Evolutionary conservation across 2,329 filamentous ascomycete genomes (phyloP).

Genomic region (Endocalyx cinctus): DNA sequence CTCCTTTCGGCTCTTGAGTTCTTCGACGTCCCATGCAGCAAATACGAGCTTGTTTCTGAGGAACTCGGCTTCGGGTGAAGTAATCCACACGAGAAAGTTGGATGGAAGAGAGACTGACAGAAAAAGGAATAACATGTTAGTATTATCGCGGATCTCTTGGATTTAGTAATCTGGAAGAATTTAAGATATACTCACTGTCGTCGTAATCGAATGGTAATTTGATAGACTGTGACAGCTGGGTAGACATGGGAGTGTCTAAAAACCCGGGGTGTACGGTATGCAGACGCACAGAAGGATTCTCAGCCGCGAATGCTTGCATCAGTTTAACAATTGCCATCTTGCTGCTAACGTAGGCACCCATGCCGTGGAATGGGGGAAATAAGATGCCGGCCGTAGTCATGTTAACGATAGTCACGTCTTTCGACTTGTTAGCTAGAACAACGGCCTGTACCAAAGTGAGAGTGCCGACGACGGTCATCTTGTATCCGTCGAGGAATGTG

Average conservation of each 20-base stretch:
- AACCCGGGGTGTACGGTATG: slow-evolving; percentile 38
- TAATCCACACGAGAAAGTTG: slow-evolving; percentile 9
- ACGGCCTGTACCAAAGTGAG: slow-evolving; percentile 26
- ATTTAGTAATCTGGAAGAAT: too few relatives aligned
- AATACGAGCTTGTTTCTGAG: slow-evolving; percentile 8
- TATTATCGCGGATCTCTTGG: not conserved
- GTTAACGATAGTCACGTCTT: slow-evolving; percentile 14
- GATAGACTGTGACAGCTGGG: slow-evolving; percentile 3
- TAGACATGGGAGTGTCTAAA: slow-evolving; percentile 18
- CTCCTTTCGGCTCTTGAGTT: slow-evolving; percentile 6
- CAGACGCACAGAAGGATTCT: slow-evolving; percentile 34
- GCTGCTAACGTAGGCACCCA: slow-evolving; percentile 33
- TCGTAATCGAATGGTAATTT: slow-evolving; percentile 11
- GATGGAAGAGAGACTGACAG: slow-evolving; percentile 6
- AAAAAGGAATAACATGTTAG: not conserved
- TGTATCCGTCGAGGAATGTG: slow-evolving; percentile 28
- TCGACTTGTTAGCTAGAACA: slow-evolving; percentile 8
- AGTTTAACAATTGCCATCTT: slow-evolving; percentile 37
- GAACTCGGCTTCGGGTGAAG: slow-evolving; percentile 8
- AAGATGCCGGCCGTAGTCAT: slow-evolving; percentile 21
- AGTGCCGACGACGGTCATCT: slow-evolving; percentile 25
- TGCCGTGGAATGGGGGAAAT: slow-evolving; percentile 20
- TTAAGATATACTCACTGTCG: slow-evolving; percentile 12
- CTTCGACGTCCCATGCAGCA: slow-evolving; percentile 9
- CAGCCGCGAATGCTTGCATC: slow-evolving; percentile 34